Conservation (phyloP, 2,329 filamentous ascomycete species). For the Talaromyces sp. region DNA sequence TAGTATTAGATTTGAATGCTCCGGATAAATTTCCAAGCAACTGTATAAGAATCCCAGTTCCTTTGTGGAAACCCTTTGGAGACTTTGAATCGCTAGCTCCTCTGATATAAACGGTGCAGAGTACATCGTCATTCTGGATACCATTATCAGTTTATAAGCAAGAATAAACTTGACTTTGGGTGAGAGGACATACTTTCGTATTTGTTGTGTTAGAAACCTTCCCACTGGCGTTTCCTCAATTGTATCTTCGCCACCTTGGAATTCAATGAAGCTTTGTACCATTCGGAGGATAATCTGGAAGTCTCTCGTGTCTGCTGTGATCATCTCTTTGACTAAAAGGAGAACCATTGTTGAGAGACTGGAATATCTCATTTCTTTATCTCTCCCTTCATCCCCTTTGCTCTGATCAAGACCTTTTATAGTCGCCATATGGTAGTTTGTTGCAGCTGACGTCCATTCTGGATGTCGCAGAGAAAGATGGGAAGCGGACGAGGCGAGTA, state of each 20-base stretch:
- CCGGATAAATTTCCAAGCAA: conserved; percentile 1
- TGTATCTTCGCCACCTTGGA: conserved; percentile 6
- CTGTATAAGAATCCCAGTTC: conserved; percentile 17
- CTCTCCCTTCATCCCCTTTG: neutral
- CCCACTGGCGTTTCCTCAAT: conserved; percentile 10
- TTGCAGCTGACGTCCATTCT: neutral
- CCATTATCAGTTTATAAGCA: neutral
- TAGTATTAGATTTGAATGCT: conserved; percentile 4
- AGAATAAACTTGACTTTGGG: neutral
- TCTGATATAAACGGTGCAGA: conserved; percentile 13
- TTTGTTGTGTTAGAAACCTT: conserved; percentile 16
- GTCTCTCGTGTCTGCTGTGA: conserved; percentile 13
- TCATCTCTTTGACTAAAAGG: conserved; percentile 17
- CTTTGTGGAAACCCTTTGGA: conserved; percentile 4
- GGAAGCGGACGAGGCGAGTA: conserved; percentile 13
- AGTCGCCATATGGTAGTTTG: conserved; percentile 6
- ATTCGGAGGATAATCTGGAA: conserved; percentile 19
- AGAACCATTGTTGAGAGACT: conserved; percentile 15
- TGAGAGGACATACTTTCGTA: conserved; percentile 13
- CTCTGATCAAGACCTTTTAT: conserved; percentile 5
- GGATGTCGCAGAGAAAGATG: conserved; percentile 7
- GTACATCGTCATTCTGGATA: conserved; percentile 16
- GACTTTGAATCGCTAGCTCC: neutral
- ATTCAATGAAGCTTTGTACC: conserved; percentile 14
- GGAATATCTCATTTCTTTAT: neutral